phyloP scores from a whole-genome alignment of 2,329 filamentous ascomycete genomes.

The Alternaria postmessia region DNA sequence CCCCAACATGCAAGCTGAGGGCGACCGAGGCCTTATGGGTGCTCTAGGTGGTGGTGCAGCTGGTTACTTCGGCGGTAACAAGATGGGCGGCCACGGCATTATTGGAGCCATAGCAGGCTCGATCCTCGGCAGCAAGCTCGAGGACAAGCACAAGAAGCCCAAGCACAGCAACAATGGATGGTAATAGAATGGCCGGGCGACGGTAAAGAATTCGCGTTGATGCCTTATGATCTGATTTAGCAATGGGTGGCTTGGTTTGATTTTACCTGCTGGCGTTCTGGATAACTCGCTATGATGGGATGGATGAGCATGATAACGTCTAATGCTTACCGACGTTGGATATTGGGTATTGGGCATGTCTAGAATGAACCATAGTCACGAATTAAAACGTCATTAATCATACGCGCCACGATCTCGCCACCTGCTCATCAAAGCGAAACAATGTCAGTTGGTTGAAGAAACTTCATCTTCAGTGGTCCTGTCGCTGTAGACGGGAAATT shows the following conservation, averaged over 20 bases:
- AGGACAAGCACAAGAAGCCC: conserved; percentile 62
- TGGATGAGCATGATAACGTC: not conserved
- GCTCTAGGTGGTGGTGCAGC: conserved; percentile 65
- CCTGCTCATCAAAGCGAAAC: not conserved
- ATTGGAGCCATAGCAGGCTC: conserved; percentile 67
- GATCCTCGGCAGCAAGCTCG: conserved; percentile 62
- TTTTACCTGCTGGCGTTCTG: conserved; percentile 6
- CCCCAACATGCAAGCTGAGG: conserved; percentile 58
- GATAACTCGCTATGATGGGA: not conserved
- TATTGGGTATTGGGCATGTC: not conserved
- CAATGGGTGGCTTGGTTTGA: not conserved
- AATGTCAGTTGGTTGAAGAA: not conserved
- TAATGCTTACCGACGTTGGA: not conserved
- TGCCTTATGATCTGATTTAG: not conserved
- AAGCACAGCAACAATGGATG: conserved; percentile 28
- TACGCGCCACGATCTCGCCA: not conserved
- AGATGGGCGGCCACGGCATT: conserved; percentile 63
- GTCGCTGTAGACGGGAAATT: not conserved
- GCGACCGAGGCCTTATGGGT: conserved; percentile 66
- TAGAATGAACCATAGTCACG: conserved; percentile 10
- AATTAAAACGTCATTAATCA: not conserved
- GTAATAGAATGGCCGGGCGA: conserved; percentile 9
- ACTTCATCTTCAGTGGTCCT: not conserved
- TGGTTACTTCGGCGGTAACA: conserved; percentile 64
- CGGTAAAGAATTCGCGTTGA: not conserved